Base-by-base conservation (phyloP, 2,329 filamentous ascomycete species). In the Curvularia sp. region DNA sequence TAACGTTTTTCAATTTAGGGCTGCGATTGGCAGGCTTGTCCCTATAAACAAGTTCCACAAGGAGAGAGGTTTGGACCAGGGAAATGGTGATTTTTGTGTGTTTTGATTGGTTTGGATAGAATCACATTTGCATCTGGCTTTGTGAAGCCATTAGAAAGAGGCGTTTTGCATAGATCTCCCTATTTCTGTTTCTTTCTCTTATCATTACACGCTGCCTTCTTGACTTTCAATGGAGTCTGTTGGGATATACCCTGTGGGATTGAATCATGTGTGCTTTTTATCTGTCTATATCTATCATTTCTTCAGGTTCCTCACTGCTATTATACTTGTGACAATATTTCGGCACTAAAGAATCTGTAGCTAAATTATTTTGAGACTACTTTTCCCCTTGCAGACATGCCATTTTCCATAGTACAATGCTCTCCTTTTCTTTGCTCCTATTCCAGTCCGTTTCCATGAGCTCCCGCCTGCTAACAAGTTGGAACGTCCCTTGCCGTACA, bases 1-100 rank as follows among this genome's bases (percentile, higher is more conserved):
- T 63, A 45, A 70, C 42, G 13, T 5, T 5, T 27, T 36, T 5
- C 7, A 3, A 27, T 3, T 2, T 55, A 82, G 75, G 91, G 92
- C 19, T 95, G 91, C 75, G 91, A 95, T 79, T 95, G 91, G 91
- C 83, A 88, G 73, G 91, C 90, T 42, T 95, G 91, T 74, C 78
- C 90, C 1, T 94, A 89, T 71, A 86, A 82, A 54, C 82, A 77
- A 0, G 83, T 95, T 5, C 67, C 69, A 2, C 61, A 74, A 6
- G 74, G 74, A 3, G 59, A 67, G 8, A 69, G 59, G 5, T 78
- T 78, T 62, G 76, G 76, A 10, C 76, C 75, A n/a, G 47, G 63
- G 3, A 60, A 59, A 15, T 76, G 73, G 74, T 67, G 46, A 60
- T 52, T 30, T 4, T n/a, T 45, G 21, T 25, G 5, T 42, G 39